Evolutionary conservation across 352 stramenopile genomes (phyloP).

Genomic region (Phytophthora hibernalis): DNA sequence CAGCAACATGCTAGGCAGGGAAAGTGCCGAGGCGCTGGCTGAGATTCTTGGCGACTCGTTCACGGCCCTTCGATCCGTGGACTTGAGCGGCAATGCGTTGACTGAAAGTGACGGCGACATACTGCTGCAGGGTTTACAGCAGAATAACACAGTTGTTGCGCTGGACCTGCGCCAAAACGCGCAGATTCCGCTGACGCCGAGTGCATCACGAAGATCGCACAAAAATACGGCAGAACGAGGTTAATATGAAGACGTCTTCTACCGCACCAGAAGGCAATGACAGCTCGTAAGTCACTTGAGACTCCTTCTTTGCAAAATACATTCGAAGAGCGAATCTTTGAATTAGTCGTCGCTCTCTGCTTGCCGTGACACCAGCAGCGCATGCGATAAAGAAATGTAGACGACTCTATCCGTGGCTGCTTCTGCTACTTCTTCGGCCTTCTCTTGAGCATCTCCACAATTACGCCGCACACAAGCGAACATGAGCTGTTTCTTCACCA

Average conservation of each 20-base stretch:
- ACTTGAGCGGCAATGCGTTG: conserved; percentile 87
- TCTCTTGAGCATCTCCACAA: neutral
- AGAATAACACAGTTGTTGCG: conserved; percentile 66
- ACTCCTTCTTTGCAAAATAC: neutral
- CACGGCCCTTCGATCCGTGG: conserved; percentile 68
- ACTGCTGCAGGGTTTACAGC: conserved; percentile 66
- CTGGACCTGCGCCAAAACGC: conserved; percentile 84
- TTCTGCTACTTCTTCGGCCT: neutral
- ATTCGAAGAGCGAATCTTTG: neutral
- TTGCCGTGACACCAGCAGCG: conserved; percentile 55
- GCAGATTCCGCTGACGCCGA: conserved; percentile 67
- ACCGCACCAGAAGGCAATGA: conserved; percentile 10
- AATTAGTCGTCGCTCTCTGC: conserved; percentile 29
- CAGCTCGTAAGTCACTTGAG: conserved; percentile 8
- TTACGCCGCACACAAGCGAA: conserved; percentile 49
- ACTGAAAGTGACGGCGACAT: conserved; percentile 63
- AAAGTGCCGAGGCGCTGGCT: conserved; percentile 73
- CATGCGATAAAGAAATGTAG: conserved; percentile 72
- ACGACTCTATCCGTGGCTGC: conserved; percentile 30
- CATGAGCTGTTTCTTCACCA: conserved; percentile 76
- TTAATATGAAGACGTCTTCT: conserved; percentile 50
- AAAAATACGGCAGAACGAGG: conserved; percentile 80
- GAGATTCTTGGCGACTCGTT: conserved; percentile 77
- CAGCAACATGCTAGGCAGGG: conserved; percentile 80
- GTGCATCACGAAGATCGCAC: conserved; percentile 68